Base-by-base conservation (phyloP, 257 asterid genomes). In the Echium plantagineum region DNA sequence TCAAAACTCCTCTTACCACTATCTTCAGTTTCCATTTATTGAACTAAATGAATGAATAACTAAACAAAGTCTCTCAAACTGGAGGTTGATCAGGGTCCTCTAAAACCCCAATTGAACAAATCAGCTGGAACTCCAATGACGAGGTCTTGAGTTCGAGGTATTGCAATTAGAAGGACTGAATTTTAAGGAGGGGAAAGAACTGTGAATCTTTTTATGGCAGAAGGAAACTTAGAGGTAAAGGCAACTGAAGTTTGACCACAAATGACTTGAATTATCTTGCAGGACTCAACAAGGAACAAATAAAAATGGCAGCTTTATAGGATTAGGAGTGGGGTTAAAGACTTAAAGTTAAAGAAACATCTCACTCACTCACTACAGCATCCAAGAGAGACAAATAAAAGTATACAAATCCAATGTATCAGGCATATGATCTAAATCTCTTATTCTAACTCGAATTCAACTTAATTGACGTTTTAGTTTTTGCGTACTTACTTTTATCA, bases 271-370 rank as follows among this genome's bases (percentile, higher is more conserved):
- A 35, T 82, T 78, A 73, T 71, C 89, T 81, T 86, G 97, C 81
- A 76, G 69, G 72, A 75, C 85, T 74, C 75, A 82, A 79, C 91
- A 86, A 84, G 89, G 86, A 82, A 86, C 94, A 84, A 83, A 77
- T 74, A 69, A 82, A 71, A 61, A 22, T 78, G 83, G 87, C 97
- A 86, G 94, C 95, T 84, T 89, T 88, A 87, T 70, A 77, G 79
- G 74, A 77, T 75, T 71, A 77, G 31, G 60, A 24, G 62, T 76
- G 63, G 74, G 72, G 74, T 70, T 73, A 78, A 24, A 24, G 26
- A 24, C 26, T 24, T 24, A 24, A 83, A 81, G 77, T 69, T 75
- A 83, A 85, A 85, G 78, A 84, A 83, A 76, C 66, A 81, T 79
- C 77, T 42, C 49, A 9, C 49, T 42, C 49, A 42, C 49, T 66